Evolutionary conservation across 2,329 filamentous ascomycete species (phyloP).

Genomic region (Ciborinia camelliae): DNA sequence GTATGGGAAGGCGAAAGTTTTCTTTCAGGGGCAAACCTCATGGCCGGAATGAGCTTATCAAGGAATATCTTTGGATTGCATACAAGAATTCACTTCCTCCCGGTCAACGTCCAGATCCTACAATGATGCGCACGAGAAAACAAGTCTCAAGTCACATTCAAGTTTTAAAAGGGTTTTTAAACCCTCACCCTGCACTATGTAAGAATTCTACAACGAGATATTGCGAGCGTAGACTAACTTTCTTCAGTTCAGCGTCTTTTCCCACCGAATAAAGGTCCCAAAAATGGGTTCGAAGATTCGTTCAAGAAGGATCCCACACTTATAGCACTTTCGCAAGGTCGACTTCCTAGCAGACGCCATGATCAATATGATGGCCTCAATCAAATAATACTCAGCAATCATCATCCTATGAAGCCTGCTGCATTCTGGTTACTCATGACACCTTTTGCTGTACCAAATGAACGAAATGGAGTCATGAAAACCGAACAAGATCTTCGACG

Average conservation of each 20-base stretch:
- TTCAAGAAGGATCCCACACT: conserved; percentile 65
- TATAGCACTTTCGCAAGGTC: conserved; percentile 53
- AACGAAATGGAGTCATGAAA: conserved; percentile 23
- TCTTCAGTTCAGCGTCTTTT: conserved; percentile 52
- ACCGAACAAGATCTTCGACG: conserved; percentile 28
- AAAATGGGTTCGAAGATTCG: conserved; percentile 54
- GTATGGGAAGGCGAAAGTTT: conserved; percentile 65
- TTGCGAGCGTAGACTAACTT: conserved; percentile 21
- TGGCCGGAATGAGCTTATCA: conserved; percentile 68
- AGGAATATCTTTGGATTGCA: conserved; percentile 62
- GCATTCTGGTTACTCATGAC: conserved; percentile 35
- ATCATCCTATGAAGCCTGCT: conserved; percentile 27
- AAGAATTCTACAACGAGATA: conserved; percentile 38
- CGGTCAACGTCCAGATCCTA: conserved; percentile 46
- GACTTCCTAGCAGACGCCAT: conserved; percentile 28
- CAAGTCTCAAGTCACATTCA: conserved; percentile 70
- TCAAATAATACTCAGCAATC: conserved; percentile 18
- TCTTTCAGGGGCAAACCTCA: conserved; percentile 61
- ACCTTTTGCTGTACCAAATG: conserved; percentile 23
- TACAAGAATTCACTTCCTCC: conserved; percentile 42
- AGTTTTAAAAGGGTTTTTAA: conserved; percentile 65
- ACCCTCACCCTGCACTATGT: conserved; percentile 57
- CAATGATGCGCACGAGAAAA: conserved; percentile 49
- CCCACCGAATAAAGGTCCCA: conserved; percentile 48
- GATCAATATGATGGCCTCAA: conserved; percentile 27